These are phyloP conservation scores for Malassezia obtusa DNA, from an alignment of 1,284 basidiomycete genomes.

Conservation along the genomic window DNA sequence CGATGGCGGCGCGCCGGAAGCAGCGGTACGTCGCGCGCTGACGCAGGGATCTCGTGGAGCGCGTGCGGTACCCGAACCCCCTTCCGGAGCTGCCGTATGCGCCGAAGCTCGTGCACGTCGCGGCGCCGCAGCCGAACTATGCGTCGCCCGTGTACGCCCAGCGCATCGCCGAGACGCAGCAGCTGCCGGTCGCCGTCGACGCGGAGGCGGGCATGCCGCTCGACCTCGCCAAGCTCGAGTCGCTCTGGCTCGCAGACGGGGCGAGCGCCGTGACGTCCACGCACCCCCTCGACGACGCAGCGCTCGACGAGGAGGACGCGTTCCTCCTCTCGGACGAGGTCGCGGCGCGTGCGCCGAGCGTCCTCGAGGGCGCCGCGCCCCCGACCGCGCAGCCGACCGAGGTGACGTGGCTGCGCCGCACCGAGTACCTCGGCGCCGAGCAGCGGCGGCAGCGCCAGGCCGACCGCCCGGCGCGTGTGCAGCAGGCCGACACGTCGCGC, in stretches of 20 bases:
- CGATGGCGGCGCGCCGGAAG: constrained; percentile 17
- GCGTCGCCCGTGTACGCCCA: constrained; percentile 36
- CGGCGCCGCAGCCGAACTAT: constrained; percentile 32
- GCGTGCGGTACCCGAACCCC: constrained; percentile 45
- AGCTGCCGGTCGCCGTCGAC: constrained; percentile 39
- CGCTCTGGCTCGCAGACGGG: constrained; percentile 34
- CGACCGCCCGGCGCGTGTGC: constrained; percentile 10
- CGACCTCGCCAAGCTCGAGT: constrained; percentile 37
- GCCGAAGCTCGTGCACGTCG: constrained; percentile 38
- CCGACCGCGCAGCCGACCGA: constrained; percentile 22
- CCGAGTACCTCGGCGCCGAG: constrained; percentile 43
- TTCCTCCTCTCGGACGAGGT: constrained; percentile 33
- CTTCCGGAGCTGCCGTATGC: constrained; percentile 46
- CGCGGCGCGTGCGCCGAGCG: neutral
- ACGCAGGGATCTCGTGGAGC: constrained; percentile 41
- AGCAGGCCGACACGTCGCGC: constrained; percentile 33
- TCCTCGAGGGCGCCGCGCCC: neutral
- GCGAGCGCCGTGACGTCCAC: constrained; percentile 6
- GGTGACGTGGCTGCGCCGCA: constrained; percentile 44
- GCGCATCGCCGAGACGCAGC: constrained; percentile 34
- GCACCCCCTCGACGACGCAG: constrained; percentile 18
- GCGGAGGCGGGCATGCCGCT: constrained; percentile 45
- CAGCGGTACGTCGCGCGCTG: constrained; percentile 8
- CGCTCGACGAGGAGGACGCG: constrained; percentile 37
- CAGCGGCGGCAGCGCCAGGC: constrained; percentile 25